Conservation (phyloP, 352 stramenopile species). For the Pythium utonaiense region DNA sequence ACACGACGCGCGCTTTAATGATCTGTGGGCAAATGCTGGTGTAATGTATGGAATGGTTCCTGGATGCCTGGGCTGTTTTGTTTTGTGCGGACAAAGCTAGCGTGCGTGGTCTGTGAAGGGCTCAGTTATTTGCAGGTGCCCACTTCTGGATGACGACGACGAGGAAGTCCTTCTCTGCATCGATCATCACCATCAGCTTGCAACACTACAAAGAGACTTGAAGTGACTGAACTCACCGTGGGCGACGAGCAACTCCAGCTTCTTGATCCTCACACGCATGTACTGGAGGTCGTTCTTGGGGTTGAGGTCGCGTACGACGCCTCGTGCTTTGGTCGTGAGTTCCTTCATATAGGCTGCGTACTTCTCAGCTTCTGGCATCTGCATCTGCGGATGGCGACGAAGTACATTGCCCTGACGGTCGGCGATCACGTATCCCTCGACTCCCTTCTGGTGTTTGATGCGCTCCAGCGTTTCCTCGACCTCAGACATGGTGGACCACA, state of each 20-base stretch:
- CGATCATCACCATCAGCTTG: background rate
- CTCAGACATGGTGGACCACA: conserved; percentile 58
- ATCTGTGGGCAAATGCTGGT: background rate
- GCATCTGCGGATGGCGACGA: conserved; percentile 87
- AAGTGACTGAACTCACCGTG: conserved; percentile 59
- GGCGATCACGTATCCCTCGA: conserved; percentile 94
- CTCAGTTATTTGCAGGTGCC: conserved; percentile 43
- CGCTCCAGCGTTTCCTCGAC: conserved; percentile 94
- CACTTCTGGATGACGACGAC: conserved; percentile 94
- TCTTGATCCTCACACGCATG: conserved; percentile 91
- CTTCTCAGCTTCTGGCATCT: conserved; percentile 86
- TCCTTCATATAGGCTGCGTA: conserved; percentile 91
- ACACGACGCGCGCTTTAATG: conserved; percentile 53
- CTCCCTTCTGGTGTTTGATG: conserved; percentile 93
- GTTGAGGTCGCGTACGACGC: conserved; percentile 93
- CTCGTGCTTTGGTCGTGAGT: conserved; percentile 86
- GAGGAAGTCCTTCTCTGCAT: conserved; percentile 88
- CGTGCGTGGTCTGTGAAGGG: background rate
- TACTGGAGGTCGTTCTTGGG: conserved; percentile 94
- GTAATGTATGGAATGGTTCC: background rate
- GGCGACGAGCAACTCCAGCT: conserved; percentile 91
- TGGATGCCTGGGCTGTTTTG: background rate
- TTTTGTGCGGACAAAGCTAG: background rate
- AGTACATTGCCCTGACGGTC: conserved; percentile 89
- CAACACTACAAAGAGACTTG: background rate